A percentile compares a stretch with the other conserved stretches of the same genome.
phyloP scores from a whole-genome alignment of 257 asterid species.

The Avicennia marina region DNA sequence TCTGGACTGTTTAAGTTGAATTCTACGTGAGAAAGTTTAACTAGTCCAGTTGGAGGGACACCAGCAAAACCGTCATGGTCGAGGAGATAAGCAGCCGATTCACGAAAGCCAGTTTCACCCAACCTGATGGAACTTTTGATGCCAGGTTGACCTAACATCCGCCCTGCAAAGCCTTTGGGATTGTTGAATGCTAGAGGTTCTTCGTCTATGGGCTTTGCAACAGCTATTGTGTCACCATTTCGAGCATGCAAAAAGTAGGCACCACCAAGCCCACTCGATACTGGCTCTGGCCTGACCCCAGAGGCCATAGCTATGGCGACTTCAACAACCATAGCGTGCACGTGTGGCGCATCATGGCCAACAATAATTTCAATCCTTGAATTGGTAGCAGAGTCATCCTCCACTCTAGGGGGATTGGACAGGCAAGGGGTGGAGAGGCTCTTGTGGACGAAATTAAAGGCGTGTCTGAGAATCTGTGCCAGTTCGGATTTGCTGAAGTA shows the following conservation, averaged over 20 bases:
- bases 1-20: slow-evolving; percentile 46
- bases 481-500: slow-evolving; percentile 42
- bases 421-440: slow-evolving; percentile 89
- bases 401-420: slow-evolving; percentile 35
- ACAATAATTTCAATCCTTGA: slow-evolving; percentile 74
- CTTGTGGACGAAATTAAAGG: slow-evolving; percentile 51
- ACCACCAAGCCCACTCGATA: slow-evolving; percentile 87
- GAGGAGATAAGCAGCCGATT: slow-evolving; percentile 89
- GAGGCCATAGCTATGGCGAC: slow-evolving; percentile 87
- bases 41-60: slow-evolving; percentile 92
- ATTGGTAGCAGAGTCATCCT: slow-evolving; percentile 36
- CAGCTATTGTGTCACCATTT: slow-evolving; percentile 64
- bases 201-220: slow-evolving; percentile 92
- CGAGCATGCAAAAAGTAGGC: slow-evolving; percentile 67
- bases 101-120: slow-evolving; percentile 89
- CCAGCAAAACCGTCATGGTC: slow-evolving; percentile 80
- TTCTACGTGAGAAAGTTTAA: slow-evolving; percentile 56
- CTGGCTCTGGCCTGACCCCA: slow-evolving; percentile 72
- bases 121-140: slow-evolving; percentile 81
- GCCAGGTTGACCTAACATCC: slow-evolving; percentile 91
- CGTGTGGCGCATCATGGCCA: slow-evolving; percentile 63
- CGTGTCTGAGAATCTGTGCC: slow-evolving; percentile 34
- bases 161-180: slow-evolving; percentile 83
- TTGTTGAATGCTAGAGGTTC: slow-evolving; percentile 92
- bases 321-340: slow-evolving; percentile 71